These are phyloP conservation scores for Claviceps africana DNA, from an alignment of 2,329 filamentous ascomycete genomes.

Conservation along the genomic window DNA sequence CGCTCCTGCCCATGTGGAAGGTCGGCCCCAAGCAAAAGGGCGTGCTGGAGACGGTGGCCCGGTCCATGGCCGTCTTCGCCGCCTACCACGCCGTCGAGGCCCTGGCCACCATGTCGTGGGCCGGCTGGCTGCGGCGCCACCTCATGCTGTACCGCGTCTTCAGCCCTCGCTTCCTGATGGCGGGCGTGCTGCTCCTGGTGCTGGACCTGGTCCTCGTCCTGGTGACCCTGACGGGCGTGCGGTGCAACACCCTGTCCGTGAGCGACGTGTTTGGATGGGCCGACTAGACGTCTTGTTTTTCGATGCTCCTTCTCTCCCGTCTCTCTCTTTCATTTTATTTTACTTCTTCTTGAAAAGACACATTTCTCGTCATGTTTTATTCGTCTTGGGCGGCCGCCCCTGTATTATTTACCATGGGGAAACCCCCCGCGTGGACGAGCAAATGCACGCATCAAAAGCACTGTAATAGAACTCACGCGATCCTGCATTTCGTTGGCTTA, in stretches of 20 bases:
- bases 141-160: constrained; percentile 96
- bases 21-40: constrained; percentile 58
- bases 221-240: constrained; percentile 58
- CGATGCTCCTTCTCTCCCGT: no score
- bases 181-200: constrained; percentile 53
- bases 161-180: constrained; percentile 78
- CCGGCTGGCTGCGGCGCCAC: constrained; percentile 74
- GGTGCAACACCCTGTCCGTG: constrained; percentile 65
- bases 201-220: constrained; percentile 63
- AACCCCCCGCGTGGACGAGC: no score
- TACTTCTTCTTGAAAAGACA: no score
- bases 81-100: constrained; percentile 73
- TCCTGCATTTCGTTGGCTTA: no score
- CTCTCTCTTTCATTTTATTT: background rate
- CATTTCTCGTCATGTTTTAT: no score
- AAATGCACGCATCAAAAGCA: no score
- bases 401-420: no score
- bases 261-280: constrained; percentile 80
- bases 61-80: constrained; percentile 60
- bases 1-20: constrained; percentile 80
- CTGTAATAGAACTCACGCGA: no score
- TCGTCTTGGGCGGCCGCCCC: no score
- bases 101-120: constrained; percentile 79
- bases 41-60: constrained; percentile 55
- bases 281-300: constrained; percentile 20